Conservation (phyloP, 331 rosid genomes). For the Malus hybrid region DNA sequence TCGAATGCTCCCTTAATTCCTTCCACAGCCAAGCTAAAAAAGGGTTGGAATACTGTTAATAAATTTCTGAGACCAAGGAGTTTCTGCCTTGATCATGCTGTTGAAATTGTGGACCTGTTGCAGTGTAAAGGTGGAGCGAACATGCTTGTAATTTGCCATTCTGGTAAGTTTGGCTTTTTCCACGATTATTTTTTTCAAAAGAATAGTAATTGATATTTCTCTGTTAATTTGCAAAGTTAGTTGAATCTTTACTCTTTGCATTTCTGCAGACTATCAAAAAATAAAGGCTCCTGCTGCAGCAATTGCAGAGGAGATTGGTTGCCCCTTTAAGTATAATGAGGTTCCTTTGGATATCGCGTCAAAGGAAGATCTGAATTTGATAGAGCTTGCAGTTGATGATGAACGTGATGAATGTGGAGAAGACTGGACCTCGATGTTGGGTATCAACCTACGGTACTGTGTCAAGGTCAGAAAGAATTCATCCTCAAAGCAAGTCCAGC, state of each 20-base stretch:
- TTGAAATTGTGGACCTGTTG: conserved; percentile 72
- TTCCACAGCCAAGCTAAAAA: conserved; percentile 28
- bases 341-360: conserved; percentile 72
- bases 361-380: conserved; percentile 68
- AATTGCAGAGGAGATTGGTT: conserved; percentile 79
- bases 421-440: conserved; percentile 92
- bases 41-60: conserved; percentile 41
- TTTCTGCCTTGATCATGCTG: conserved; percentile 92
- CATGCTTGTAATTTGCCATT: conserved; percentile 87
- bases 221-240: not conserved
- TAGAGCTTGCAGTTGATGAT: conserved; percentile 80
- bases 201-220: not conserved
- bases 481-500: conserved; percentile 59
- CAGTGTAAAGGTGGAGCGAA: conserved; percentile 80
- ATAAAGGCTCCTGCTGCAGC: conserved; percentile 84
- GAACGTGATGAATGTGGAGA: conserved; percentile 49
- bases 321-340: conserved; percentile 57
- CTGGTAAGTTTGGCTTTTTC: conserved; percentile 46
- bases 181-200: not conserved
- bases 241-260: conserved; percentile 12
- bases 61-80: conserved; percentile 78
- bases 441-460: conserved; percentile 71
- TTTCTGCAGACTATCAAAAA: conserved; percentile 73
- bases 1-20: conserved; percentile 29
- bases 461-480: conserved; percentile 64